These are phyloP conservation scores for Picocystis salinarum DNA, from an alignment of 139 green algal genomes.

Conservation along the genomic window DNA sequence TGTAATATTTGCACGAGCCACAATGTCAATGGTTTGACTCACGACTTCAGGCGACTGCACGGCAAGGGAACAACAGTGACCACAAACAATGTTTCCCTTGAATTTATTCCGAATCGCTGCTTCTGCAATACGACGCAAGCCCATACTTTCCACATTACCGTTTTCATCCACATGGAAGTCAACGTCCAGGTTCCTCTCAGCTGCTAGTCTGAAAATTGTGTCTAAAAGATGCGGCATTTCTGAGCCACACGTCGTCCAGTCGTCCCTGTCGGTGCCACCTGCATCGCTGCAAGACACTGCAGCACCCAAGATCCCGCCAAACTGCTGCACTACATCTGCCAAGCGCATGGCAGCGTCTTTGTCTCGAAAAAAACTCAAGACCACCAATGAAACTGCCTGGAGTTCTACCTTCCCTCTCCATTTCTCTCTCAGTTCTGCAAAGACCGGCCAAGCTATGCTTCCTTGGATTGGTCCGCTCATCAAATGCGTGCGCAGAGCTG, in stretches of 20 bases:
- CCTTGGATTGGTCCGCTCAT: slow-evolving; percentile 41
- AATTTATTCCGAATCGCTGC: slow-evolving; percentile 37
- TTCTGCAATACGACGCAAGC: slow-evolving; percentile 34
- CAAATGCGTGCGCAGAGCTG: slow-evolving; percentile 45
- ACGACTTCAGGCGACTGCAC: slow-evolving; percentile 24
- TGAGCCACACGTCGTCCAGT: slow-evolving; percentile 42
- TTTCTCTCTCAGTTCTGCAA: slow-evolving; percentile 15
- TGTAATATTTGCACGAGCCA: slow-evolving; percentile 21
- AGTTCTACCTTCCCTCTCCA: slow-evolving; percentile 24
- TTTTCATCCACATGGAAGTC: slow-evolving; percentile 65
- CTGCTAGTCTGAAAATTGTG: slow-evolving; percentile 40
- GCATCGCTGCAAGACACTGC: slow-evolving; percentile 46
- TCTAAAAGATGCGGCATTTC: slow-evolving; percentile 40
- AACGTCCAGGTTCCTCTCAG: slow-evolving; percentile 33
- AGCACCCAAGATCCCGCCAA: slow-evolving; percentile 37
- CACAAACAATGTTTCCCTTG: slow-evolving; percentile 41
- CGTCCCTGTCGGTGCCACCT: slow-evolving; percentile 30
- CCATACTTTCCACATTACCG: slow-evolving; percentile 34
- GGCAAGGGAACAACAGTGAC: slow-evolving; percentile 47
- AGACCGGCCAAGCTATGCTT: slow-evolving; percentile 39
- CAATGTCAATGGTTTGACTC: slow-evolving; percentile 14
- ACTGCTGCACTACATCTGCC: slow-evolving; percentile 25
- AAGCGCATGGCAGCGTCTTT: slow-evolving; percentile 14
- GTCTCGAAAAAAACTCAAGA: slow-evolving; percentile 44
- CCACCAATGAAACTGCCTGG: slow-evolving; percentile 37